phyloP scores from a whole-genome alignment of 1,284 basidiomycete species.

The Phellopilus nigrolimitatus region DNA sequence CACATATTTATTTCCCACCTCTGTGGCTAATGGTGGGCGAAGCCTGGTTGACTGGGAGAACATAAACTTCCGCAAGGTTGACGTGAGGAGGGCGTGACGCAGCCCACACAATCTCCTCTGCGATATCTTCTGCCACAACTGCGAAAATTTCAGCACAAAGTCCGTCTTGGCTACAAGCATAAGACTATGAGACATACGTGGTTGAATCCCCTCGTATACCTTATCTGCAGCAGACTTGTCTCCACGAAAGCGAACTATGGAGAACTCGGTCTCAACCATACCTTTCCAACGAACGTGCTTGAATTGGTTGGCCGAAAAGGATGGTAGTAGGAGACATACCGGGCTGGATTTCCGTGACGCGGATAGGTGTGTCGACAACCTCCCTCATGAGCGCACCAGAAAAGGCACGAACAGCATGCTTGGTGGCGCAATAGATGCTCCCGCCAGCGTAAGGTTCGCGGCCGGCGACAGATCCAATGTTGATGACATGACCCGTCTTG shows the following conservation, averaged over 20 bases:
- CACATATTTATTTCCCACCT: constrained; percentile 31
- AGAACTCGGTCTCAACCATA: constrained; percentile 93
- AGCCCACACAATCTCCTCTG: constrained; percentile 97
- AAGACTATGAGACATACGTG: constrained; percentile 46
- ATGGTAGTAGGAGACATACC: constrained; percentile 40
- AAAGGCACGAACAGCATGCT: constrained; percentile 89
- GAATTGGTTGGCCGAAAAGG: background rate
- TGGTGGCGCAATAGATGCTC: constrained; percentile 77
- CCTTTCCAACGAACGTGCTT: constrained; percentile 49
- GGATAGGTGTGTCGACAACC: constrained; percentile 84
- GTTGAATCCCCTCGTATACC: constrained; percentile 85
- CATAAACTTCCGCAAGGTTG: constrained; percentile 76
- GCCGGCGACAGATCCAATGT: constrained; percentile 91
- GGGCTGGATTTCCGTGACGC: constrained; percentile 89
- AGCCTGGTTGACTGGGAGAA: constrained; percentile 82
- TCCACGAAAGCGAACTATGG: constrained; percentile 82
- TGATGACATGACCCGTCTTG: constrained; percentile 89
- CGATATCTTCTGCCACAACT: constrained; percentile 72
- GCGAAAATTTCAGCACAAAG: constrained; percentile 6
- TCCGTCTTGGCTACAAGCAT: background rate
- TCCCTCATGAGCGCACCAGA: constrained; percentile 81
- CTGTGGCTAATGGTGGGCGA: constrained; percentile 59
- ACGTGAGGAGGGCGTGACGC: constrained; percentile 84
- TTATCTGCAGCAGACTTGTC: constrained; percentile 76
- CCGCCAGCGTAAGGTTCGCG: constrained; percentile 90